Evolutionary conservation across 805 yeast genomes (phyloP).

Genomic region (Cyberlindnera mrakii): DNA sequence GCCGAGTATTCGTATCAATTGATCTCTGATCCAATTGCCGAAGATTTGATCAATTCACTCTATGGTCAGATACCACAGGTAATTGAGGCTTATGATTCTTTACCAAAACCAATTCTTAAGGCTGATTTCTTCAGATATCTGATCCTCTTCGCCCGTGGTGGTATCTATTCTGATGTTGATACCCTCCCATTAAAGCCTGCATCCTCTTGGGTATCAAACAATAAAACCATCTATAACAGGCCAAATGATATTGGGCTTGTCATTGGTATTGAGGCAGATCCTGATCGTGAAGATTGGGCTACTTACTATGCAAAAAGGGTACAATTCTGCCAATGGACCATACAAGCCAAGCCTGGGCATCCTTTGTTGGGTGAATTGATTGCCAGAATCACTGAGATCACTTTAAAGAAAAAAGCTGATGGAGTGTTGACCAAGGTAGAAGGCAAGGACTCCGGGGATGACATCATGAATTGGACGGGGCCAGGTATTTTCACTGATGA

Average conservation of each 20-base stretch:
- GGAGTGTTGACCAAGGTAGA: conserved; percentile 41
- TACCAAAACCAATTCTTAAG: conserved; percentile 79
- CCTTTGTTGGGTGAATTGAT: conserved; percentile 81
- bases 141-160: conserved; percentile 84
- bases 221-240: conserved; percentile 19
- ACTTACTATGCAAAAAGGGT: conserved; percentile 90
- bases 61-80: conserved; percentile 61
- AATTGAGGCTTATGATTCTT: conserved; percentile 58
- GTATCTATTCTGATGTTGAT: conserved; percentile 89
- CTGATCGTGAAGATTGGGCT: conserved; percentile 91
- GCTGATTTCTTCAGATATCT: conserved; percentile 94
- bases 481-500: conserved; percentile 93
- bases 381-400: conserved; percentile 69
- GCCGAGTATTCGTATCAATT: conserved; percentile 65
- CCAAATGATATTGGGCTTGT: conserved; percentile 58
- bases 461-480: conserved; percentile 93
- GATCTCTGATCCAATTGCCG: conserved; percentile 63
- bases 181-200: conserved; percentile 71
- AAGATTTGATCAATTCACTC: conserved; percentile 39
- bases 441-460: conserved; percentile 65
- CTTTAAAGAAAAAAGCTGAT: conserved; percentile 47
- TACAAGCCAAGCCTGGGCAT: conserved; percentile 85
- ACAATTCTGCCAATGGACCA: conserved; percentile 97
- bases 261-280: conserved; percentile 94
- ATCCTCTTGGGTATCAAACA: conserved; percentile 63